Evolutionary conservation across 2,329 filamentous ascomycete species (phyloP), one percentile per base, ranked within the genome.

Genomic region (Arthrobotrys megalospora): DNA sequence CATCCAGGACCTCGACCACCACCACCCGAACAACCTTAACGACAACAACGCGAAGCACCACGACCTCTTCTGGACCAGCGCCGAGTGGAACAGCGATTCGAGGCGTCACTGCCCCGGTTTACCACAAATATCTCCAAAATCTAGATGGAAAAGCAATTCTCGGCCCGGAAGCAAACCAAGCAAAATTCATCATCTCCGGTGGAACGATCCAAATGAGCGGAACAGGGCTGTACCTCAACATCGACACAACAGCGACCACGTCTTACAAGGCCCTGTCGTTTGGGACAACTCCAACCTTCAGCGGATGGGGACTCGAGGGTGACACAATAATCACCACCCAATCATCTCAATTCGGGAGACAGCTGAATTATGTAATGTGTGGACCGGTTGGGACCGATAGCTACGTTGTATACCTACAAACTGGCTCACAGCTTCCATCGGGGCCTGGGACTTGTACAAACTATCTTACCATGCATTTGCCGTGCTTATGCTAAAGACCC

Each of bases 221-320:
- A 79, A 86, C 86, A 36, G 85, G 83, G 71, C 76, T 84, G 66
- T 88, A 86, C 80, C 83, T 89, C 53, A 88, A 88, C 80, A 85
- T 88, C 36, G 84, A 84, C 45, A 83, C 81, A 28, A 28, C 65
- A 4, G 85, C 85, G 64, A 83, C 81, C 62, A 86, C 86, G 32
- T 87, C 86, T 53, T 89, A 88, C 82, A 88, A 88, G 82, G 86
- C 86, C n/a, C 83, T 89, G 36, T 84, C 83, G 5, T 87, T 88
- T 79, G 84, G 83, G 24, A 81, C 83, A 11, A 83, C 83, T 19
- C 83, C 84, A 4, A 83, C 81, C 7, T 87, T 86, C 6, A 86
- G 85, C 16, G 86, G 85, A 1, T 89, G 88, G 88, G 86, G 85
- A 2, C 83, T 89, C 67, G 85, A 86, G 79, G 85, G 85, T 3